These are phyloP conservation scores for Sugiyamaella sp. DNA, from an alignment of 1,139 yeast genomes.

Conservation along the genomic window DNA sequence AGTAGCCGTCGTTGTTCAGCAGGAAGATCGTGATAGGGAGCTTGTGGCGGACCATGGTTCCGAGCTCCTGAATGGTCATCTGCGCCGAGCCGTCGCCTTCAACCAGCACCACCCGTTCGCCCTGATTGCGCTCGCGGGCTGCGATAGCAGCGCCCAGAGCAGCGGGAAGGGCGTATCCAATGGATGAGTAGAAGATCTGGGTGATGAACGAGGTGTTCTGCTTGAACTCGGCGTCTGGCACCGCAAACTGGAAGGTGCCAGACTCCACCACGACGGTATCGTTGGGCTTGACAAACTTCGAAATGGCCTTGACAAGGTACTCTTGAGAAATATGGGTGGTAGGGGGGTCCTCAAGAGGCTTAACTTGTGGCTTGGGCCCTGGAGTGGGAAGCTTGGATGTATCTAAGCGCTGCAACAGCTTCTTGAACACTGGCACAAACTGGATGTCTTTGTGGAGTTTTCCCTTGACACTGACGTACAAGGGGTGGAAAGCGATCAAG, in stretches of 20 bases:
- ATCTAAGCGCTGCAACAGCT: constrained; percentile 45
- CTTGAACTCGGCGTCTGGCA: constrained; percentile 66
- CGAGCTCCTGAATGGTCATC: constrained; percentile 77
- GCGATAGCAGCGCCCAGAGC: constrained; percentile 79
- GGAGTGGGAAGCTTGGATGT: constrained; percentile 38
- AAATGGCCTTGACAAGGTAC: constrained; percentile 37
- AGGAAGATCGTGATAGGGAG: constrained; percentile 66
- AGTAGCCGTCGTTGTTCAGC: constrained; percentile 82
- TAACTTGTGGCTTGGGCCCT: constrained; percentile 29
- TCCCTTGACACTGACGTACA: constrained; percentile 52
- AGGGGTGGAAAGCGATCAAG: constrained; percentile 47
- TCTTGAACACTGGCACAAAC: constrained; percentile 52
- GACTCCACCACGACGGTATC: constrained; percentile 76
- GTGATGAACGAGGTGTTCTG: constrained; percentile 53
- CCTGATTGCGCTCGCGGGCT: constrained; percentile 50
- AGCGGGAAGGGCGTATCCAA: constrained; percentile 86
- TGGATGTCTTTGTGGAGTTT: constrained; percentile 45
- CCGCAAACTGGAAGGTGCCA: constrained; percentile 74
- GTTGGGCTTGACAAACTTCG: constrained; percentile 52
- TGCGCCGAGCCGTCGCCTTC: constrained; percentile 94
- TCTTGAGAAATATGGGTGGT: constrained; percentile 45
- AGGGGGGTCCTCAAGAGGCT: constrained; percentile 27
- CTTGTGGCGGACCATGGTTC: constrained; percentile 63
- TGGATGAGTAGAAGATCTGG: constrained; percentile 77
- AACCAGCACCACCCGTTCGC: constrained; percentile 63